Percentiles rank a stretch among this genome's conserved stretches.
Conservation (phyloP, 345 rosid species). For the Nephelium lappaceum region DNA sequence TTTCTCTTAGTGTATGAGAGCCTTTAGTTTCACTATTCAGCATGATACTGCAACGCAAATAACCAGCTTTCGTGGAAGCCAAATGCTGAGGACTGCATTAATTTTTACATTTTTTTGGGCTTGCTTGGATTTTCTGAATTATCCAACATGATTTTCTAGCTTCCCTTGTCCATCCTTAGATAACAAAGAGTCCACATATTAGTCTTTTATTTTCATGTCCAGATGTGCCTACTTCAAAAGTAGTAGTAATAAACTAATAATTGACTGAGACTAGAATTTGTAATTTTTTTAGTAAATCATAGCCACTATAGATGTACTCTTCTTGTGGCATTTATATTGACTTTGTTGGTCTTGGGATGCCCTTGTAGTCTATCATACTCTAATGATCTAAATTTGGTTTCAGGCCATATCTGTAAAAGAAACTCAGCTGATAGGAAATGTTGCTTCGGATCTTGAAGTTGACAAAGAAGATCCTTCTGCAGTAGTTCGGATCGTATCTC, state of each 20-base stretch:
- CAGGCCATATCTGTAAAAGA: conserved; percentile 84
- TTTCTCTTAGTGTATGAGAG: not conserved
- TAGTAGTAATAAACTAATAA: not conserved
- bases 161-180: not conserved
- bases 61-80: not conserved
- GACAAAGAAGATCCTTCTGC: conserved; percentile 40
- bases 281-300: not conserved
- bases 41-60: conserved; percentile 3
- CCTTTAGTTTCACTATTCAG: not conserved
- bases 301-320: not conserved
- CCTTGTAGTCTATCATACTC: conserved; percentile 12
- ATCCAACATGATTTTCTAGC: not conserved
- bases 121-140: not conserved
- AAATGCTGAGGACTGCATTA: not conserved
- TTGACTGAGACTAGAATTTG: not conserved
- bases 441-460: conserved; percentile 60
- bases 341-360: not conserved
- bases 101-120: not conserved
- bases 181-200: not conserved
- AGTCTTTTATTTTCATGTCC: not conserved
- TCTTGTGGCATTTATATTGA: not conserved
- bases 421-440: conserved; percentile 68
- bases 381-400: conserved; percentile 36
- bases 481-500: conserved; percentile 67
- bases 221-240: not conserved